These are phyloP conservation scores for Fragaria vesca DNA, from an alignment of 306 rosid species.

Conservation along the genomic window DNA sequence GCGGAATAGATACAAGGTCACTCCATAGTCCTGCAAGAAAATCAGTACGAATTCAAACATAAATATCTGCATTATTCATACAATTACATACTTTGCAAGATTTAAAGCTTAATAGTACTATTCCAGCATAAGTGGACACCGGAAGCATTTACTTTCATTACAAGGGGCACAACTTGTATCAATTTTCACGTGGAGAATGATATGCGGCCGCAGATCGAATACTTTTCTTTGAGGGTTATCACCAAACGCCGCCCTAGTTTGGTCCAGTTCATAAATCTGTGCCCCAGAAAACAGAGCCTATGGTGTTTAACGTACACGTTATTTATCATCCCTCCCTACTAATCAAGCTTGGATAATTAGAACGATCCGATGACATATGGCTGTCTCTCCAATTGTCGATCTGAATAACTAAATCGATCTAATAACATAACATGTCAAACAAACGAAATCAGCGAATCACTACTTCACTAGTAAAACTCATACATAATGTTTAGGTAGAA, in stretches of 20 bases:
- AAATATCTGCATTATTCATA: not conserved
- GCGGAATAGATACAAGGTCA: slow-evolving; percentile 59
- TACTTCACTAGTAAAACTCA: not conserved
- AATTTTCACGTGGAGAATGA: slow-evolving; percentile 5
- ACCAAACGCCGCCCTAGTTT: not conserved
- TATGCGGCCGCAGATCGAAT: not conserved
- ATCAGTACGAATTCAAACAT: not conserved
- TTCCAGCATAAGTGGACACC: not conserved
- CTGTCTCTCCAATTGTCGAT: not conserved
- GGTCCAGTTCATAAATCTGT: not conserved
- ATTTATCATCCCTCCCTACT: not conserved
- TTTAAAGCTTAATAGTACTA: not conserved
- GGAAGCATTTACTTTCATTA: not conserved
- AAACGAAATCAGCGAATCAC: too few species aligned
- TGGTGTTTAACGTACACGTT: not conserved
- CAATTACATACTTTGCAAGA: not conserved
- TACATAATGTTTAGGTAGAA: not conserved
- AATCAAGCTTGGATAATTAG: not conserved
- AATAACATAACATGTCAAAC: not conserved
- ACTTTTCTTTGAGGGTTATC: not conserved
- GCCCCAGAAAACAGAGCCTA: not conserved
- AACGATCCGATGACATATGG: not conserved
- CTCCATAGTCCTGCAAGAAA: slow-evolving; percentile 67
- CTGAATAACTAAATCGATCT: not conserved
- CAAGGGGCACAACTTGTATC: slow-evolving; percentile 1